Evolutionary conservation across 176 grass and related monocot genomes (phyloP).

Genomic region (Dendrocalamus sinicus): DNA sequence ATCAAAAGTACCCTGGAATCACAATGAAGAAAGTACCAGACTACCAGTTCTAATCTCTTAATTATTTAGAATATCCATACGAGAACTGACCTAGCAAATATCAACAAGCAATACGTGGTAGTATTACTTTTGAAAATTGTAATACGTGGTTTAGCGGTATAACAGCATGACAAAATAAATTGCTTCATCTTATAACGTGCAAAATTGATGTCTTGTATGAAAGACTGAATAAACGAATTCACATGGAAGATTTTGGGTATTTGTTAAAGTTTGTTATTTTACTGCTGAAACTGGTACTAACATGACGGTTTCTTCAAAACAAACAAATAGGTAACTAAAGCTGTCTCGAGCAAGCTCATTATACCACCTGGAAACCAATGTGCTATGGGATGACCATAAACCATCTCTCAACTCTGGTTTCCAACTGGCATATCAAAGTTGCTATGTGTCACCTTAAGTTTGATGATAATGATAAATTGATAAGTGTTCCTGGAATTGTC

Average conservation of each 20-base stretch:
- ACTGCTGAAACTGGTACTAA: background rate
- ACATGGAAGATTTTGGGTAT: background rate
- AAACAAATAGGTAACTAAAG: background rate
- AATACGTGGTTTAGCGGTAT: background rate
- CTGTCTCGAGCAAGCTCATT: background rate
- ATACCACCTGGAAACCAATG: background rate
- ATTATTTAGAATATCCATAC: constrained; percentile 3
- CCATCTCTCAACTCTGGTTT: constrained; percentile 5
- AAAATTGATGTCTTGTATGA: background rate
- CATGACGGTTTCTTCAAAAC: background rate
- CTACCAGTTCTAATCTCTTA: background rate
- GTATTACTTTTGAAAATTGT: constrained; percentile 5
- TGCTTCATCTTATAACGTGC: background rate
- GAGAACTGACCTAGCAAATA: background rate
- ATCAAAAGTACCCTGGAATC: background rate
- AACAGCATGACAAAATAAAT: constrained; percentile 12
- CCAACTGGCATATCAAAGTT: constrained; percentile 19
- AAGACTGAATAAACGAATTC: background rate
- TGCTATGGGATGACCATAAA: background rate
- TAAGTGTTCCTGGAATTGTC: background rate
- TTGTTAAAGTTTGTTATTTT: background rate
- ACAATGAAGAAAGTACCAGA: constrained; percentile 18
- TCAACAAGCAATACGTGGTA: background rate
- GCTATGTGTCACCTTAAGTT: background rate
- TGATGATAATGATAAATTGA: background rate